A percentile compares a stretch with the other conserved stretches of the same genome.
Conservation (phyloP, 2,329 filamentous ascomycete genomes). For the Colletotrichum siamense region DNA sequence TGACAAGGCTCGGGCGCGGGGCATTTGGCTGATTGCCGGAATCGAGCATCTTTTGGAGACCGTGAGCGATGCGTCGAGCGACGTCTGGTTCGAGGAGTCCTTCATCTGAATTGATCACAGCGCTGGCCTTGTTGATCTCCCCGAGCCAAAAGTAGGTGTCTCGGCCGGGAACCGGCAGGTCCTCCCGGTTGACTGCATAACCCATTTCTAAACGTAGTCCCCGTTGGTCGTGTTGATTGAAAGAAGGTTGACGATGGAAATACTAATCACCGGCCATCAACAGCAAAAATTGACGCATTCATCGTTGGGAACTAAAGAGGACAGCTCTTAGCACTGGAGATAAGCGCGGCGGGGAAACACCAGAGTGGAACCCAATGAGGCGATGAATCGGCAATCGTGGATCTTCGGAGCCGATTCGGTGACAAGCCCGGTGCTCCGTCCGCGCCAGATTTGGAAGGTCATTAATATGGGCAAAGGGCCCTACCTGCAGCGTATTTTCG, state of each 20-base stretch:
- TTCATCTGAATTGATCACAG: conserved; percentile 15
- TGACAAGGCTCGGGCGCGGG: conserved; percentile 8
- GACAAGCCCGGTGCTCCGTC: not conserved
- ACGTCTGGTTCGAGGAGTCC: not conserved
- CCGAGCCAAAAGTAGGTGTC: conserved; percentile 17
- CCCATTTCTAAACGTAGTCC: not conserved
- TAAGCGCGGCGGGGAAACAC: not conserved
- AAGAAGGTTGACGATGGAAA: not conserved
- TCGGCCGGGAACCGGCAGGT: conserved; percentile 9
- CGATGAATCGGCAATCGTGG: not conserved
- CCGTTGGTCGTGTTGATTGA: not conserved
- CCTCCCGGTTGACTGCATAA: not conserved
- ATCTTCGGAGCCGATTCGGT: conserved; percentile 13
- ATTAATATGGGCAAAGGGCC: not conserved
- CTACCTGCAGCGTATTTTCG: not conserved
- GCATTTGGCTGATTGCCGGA: not conserved
- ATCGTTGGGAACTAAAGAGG: not conserved
- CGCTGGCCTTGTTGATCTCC: conserved; percentile 17
- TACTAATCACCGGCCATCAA: not conserved
- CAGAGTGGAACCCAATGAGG: not conserved
- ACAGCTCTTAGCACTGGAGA: not conserved
- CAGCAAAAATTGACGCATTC: not conserved
- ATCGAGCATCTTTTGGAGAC: not conserved
- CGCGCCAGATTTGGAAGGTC: not conserved
- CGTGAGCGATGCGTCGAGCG: not conserved